Conservation (phyloP, 306 rosid genomes). For the Glycine soja region DNA sequence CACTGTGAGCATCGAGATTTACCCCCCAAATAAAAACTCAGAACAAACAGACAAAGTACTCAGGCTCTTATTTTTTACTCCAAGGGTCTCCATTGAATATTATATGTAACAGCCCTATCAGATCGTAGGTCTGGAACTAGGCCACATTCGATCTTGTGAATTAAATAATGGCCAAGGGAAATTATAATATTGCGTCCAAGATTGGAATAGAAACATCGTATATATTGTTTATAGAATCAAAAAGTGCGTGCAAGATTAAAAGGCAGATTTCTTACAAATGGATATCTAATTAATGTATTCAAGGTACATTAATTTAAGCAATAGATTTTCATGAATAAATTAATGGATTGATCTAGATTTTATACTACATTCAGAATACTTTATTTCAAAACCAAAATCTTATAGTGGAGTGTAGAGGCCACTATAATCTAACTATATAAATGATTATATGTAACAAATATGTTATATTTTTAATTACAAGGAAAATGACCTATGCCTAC, state of each 20-base stretch:
- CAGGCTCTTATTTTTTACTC: slow-evolving; percentile 59
- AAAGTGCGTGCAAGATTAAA: slow-evolving; percentile 49
- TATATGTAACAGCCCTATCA: slow-evolving; percentile 23
- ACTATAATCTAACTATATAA: too few relatives aligned
- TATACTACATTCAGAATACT: slow-evolving; percentile 45
- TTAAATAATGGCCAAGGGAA: slow-evolving; percentile 14
- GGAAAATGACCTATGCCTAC: too few relatives aligned
- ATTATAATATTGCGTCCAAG: slow-evolving; percentile 48
- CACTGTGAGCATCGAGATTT: slow-evolving; percentile 63
- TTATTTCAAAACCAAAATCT: not conserved
- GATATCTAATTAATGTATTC: too few relatives aligned
- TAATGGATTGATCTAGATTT: slow-evolving; percentile 44
- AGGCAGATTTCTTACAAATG: slow-evolving; percentile 36
- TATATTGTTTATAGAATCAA: slow-evolving; percentile 53
- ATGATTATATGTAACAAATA: too few relatives aligned
- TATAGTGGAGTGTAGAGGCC: too few relatives aligned
- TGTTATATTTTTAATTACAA: too few relatives aligned
- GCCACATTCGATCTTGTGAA: slow-evolving; percentile 44
- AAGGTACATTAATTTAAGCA: slow-evolving; percentile 58
- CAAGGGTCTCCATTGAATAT: slow-evolving; percentile 22
- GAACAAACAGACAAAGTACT: slow-evolving; percentile 60
- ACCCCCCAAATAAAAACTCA: slow-evolving; percentile 40
- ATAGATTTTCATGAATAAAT: slow-evolving; percentile 54
- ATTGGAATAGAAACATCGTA: slow-evolving; percentile 77
- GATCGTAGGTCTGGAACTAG: slow-evolving; percentile 39